Base-by-base conservation (phyloP, 352 stramenopile genomes). In the Phytophthora citricola region DNA sequence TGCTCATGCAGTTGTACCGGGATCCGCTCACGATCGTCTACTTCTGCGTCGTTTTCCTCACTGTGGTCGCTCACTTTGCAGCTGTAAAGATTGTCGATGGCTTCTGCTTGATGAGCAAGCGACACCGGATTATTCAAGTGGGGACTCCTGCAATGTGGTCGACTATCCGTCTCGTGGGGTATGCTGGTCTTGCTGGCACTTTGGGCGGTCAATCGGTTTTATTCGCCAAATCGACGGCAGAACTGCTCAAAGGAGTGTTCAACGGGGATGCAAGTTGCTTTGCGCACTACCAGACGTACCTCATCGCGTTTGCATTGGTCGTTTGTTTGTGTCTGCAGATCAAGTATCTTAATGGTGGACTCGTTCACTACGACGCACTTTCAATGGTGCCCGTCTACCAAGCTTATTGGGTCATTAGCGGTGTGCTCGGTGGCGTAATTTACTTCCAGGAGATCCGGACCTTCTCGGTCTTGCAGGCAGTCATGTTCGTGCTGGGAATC, bases 381-480 rank as follows among this genome's bases (percentile, higher is more conserved):
- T 90, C 83, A 7, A 79, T 96, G 32, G 86, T 96, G 20, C 89
- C 89, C 0, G 84, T 96, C 12, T 95, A 94, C 58, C 89, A 96
- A 63, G 83, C 79, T 5, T 98, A 97, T 59, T 97, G 89, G 81
- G 96, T 97, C 60, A 89, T 97, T 56, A 95, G 78, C 17, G 87
- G 88, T 9, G 87, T 97, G 29, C 73, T 97, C 0, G 92, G 93
- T 10, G 93, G 92, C 1, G 81, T 91, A 27, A 87, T 98, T 27
- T 98, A 97, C 73, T 98, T 97, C 67, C 81, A 97, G 51, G 93
- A 98, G 64, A 93, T 93, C 53, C 82, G 83, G 29, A 76, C 77
- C 4, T 92, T 97, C 54, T 89, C 85, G 4, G 69, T 84, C 20
- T 53, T 88, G 20, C 87, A 97, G 45, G 82, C 82, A 8, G 71